A percentile compares a stretch with the other conserved stretches of the same genome.
Conservation (phyloP, 1,284 basidiomycete species). For the Gomphus sp. region DNA sequence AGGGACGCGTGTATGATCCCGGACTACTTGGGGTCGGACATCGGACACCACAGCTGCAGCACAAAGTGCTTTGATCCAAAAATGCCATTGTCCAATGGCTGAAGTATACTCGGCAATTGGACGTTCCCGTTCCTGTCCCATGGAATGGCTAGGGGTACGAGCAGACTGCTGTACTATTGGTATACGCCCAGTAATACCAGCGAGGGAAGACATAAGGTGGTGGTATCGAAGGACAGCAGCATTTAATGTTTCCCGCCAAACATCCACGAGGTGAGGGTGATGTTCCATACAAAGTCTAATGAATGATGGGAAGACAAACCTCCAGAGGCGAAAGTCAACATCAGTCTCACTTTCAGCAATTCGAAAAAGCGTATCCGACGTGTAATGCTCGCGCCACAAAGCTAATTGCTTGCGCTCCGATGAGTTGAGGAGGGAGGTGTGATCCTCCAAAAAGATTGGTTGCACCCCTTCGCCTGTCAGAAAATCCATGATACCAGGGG, state of each 20-base stretch:
- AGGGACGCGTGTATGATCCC: constrained; percentile 64
- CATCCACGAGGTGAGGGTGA: constrained; percentile 32
- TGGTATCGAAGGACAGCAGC: constrained; percentile 61
- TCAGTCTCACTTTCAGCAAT: constrained; percentile 60
- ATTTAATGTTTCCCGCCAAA: constrained; percentile 55
- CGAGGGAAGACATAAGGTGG: constrained; percentile 55
- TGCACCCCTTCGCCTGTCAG: constrained; percentile 37
- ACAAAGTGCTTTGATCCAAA: constrained; percentile 79
- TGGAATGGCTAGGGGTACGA: constrained; percentile 8
- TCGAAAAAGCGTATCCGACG: constrained; percentile 41
- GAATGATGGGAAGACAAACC: constrained; percentile 55
- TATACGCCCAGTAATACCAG: constrained; percentile 40
- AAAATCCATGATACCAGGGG: constrained; percentile 36
- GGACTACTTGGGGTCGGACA: constrained; percentile 42
- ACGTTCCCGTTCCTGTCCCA: constrained; percentile 14
- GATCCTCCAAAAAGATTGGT: constrained; percentile 45
- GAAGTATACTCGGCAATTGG: constrained; percentile 49
- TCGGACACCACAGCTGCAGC: constrained; percentile 70
- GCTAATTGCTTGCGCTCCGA: constrained; percentile 48
- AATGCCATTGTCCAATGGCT: constrained; percentile 79
- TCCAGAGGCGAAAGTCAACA: constrained; percentile 63
- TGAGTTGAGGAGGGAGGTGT: constrained; percentile 55
- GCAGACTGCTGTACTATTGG: constrained; percentile 4
- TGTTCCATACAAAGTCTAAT: constrained; percentile 45
- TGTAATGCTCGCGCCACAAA: constrained; percentile 50